Conservation (phyloP, 352 stramenopile species). For the Phytophthora nicotianae region DNA sequence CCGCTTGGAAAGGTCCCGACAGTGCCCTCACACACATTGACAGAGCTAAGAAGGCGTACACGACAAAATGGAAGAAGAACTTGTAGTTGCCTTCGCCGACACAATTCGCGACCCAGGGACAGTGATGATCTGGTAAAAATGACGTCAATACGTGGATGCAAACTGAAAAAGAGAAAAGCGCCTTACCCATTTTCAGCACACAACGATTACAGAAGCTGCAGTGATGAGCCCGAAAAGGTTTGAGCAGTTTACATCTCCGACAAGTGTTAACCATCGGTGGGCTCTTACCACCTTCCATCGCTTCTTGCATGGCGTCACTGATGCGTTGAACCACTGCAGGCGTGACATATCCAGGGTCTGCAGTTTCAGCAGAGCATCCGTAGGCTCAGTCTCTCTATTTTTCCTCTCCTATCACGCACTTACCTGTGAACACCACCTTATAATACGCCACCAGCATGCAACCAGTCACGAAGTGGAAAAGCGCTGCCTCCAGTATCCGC, state of each 20-base stretch:
- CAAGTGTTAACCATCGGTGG: constrained; percentile 43
- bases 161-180: not conserved
- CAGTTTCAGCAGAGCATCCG: constrained; percentile 6
- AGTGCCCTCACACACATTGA: constrained; percentile 63
- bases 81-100: constrained; percentile 87
- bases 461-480: constrained; percentile 68
- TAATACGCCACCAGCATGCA: constrained; percentile 68
- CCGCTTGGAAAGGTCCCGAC: constrained; percentile 52
- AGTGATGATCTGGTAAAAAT: constrained; percentile 94
- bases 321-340: constrained; percentile 60
- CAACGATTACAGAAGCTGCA: constrained; percentile 88
- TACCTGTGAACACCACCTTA: constrained; percentile 80
- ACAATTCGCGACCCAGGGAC: constrained; percentile 94
- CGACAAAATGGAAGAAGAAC: constrained; percentile 87
- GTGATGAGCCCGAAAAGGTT: constrained; percentile 84
- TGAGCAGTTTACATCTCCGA: constrained; percentile 68
- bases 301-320: constrained; percentile 64
- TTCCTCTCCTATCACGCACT: not conserved
- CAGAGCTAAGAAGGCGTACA: constrained; percentile 74
- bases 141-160: constrained; percentile 6
- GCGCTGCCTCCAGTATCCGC: constrained; percentile 38
- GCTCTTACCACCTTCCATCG: constrained; percentile 50
- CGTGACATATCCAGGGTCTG: constrained; percentile 85
- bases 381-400: not conserved
- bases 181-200: constrained; percentile 88